Conservation (phyloP, 768 basidiomycete genomes). For the Mycena pura region DNA sequence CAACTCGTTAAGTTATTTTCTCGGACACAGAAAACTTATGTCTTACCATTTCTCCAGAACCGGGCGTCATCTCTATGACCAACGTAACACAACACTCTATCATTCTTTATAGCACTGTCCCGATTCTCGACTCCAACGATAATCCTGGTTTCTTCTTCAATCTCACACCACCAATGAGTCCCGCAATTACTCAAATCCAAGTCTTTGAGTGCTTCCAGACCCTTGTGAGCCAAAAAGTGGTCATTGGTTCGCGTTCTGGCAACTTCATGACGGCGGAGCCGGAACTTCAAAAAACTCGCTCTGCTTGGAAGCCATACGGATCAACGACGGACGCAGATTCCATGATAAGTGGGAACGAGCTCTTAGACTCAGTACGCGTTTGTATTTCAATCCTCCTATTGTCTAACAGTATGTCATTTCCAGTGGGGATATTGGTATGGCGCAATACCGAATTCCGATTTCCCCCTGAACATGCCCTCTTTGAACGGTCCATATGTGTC, state of each 20-base stretch:
- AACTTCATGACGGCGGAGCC: neutral
- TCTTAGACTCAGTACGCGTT: neutral
- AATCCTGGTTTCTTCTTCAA: neutral
- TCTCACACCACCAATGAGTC: neutral
- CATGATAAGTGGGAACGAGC: neutral
- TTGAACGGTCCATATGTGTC: neutral
- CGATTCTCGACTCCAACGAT: neutral
- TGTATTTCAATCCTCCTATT: neutral
- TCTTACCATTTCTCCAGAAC: no score
- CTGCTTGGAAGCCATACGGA: neutral
- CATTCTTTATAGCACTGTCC: neutral
- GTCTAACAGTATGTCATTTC: neutral
- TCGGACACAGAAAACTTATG: no score
- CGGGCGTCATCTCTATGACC: no score
- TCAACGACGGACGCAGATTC: neutral
- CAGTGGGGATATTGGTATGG: neutral
- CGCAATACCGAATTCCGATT: neutral
- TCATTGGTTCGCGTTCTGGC: neutral
- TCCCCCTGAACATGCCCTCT: neutral
- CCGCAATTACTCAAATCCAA: neutral
- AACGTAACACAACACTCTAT: no score
- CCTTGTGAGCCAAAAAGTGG: neutral
- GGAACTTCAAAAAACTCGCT: neutral
- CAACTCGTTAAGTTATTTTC: neutral
- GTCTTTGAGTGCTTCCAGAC: neutral